These are phyloP conservation scores for Podospora pseudoanserina DNA, from an alignment of 495 filamentous ascomycete species.

Conservation along the genomic window DNA sequence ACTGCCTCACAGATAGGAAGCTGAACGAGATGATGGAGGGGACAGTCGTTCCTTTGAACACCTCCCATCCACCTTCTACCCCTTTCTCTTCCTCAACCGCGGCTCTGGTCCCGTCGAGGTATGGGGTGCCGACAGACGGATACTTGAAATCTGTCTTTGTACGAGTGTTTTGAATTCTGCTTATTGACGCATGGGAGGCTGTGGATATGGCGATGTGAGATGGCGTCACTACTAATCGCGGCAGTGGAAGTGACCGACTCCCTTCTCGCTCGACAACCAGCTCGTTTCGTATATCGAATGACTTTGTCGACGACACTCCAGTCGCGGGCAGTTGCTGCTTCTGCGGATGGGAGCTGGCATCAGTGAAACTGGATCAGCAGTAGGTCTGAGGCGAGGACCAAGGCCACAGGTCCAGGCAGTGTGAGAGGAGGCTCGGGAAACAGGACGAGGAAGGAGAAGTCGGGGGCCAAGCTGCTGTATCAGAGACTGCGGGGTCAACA, in stretches of 20 bases:
- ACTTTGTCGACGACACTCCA: background rate
- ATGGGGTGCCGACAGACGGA: conserved; percentile 4
- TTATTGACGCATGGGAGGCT: background rate
- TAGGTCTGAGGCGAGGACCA: conserved; percentile 9
- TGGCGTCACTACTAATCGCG: conserved; percentile 1
- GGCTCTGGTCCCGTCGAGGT: background rate
- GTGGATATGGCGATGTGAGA: background rate
- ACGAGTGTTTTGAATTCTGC: background rate
- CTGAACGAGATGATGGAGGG: background rate
- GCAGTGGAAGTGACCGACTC: background rate
- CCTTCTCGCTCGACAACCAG: background rate
- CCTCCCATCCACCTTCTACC: background rate
- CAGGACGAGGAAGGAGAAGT: conserved; percentile 6
- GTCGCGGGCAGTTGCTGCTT: conserved; percentile 2
- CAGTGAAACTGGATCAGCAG: conserved; percentile 8
- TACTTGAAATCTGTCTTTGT: conserved; percentile 7
- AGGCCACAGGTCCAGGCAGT: background rate
- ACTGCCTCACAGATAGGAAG: background rate
- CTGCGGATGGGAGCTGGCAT: conserved; percentile 6
- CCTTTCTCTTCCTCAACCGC: background rate
- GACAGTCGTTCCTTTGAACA: background rate
- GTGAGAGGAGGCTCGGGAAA: background rate
- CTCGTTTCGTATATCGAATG: background rate
- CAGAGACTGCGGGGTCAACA: conserved; percentile 22
- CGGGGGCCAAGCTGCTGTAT: conserved; percentile 25